Evolutionary conservation across 768 basidiomycete genomes (phyloP).

Genomic region (Trametes elegans): DNA sequence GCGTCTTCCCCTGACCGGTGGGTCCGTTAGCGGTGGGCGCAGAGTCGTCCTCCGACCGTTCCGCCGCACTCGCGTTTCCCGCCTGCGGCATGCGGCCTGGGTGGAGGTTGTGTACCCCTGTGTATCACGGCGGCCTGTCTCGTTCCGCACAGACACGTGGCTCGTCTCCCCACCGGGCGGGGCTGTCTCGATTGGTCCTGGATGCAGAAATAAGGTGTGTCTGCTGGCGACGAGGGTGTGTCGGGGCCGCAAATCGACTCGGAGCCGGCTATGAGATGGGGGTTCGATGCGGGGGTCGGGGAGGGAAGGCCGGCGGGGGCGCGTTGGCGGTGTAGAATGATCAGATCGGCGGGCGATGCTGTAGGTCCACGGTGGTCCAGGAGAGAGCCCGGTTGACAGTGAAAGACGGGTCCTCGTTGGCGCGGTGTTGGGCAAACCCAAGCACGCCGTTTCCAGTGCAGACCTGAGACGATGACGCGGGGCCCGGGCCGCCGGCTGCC

Average conservation of each 20-base stretch:
- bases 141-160: too few relatives aligned
- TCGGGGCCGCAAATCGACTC: too few relatives aligned
- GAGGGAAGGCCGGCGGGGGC: not conserved
- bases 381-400: not conserved
- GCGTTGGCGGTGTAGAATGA: not conserved
- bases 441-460: too few relatives aligned
- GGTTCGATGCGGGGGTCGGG: not conserved
- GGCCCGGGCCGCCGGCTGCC: too few relatives aligned
- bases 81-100: not conserved
- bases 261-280: not conserved
- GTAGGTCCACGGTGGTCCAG: constrained; percentile 12
- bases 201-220: too few relatives aligned
- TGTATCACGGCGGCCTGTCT: too few relatives aligned
- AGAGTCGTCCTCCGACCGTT: constrained; percentile 4
- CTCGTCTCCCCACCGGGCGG: too few relatives aligned
- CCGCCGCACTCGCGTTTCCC: not conserved
- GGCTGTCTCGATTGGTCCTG: too few relatives aligned
- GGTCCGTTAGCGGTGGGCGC: not conserved
- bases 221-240: too few relatives aligned
- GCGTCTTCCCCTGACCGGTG: constrained; percentile 1
- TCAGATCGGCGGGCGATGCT: not conserved
- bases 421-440: not conserved
- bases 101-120: too few relatives aligned
- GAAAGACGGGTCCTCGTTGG: not conserved
- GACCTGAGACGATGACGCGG: too few relatives aligned